These are phyloP conservation scores for Nannochloropsis oceanica DNA, from an alignment of 108 stramenopile species.

Conservation along the genomic window DNA sequence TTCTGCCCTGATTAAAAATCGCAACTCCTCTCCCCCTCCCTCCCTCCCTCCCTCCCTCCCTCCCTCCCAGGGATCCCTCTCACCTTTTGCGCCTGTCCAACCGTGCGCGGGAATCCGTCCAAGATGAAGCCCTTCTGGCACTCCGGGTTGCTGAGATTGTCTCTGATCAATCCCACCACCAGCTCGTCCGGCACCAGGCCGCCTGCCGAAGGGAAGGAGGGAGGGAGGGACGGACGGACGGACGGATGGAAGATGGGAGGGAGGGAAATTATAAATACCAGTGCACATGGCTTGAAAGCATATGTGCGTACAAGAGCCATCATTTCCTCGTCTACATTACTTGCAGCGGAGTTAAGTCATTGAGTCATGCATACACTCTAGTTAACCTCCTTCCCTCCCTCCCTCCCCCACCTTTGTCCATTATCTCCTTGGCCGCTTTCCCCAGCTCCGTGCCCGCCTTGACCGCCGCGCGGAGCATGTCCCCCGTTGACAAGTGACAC, in stretches of 20 bases:
- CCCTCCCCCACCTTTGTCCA: conserved; percentile 92
- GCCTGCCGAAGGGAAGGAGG: conserved; percentile 35
- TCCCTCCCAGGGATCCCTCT: background rate
- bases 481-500: conserved; percentile 57
- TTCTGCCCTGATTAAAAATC: background rate
- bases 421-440: conserved; percentile 77
- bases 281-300: no score
- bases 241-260: background rate
- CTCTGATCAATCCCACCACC: conserved; percentile 56
- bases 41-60: background rate
- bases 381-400: background rate
- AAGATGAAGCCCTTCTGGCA: conserved; percentile 93
- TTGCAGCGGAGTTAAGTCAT: background rate
- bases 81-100: conserved; percentile 69
- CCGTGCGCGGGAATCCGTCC: conserved; percentile 93
- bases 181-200: conserved; percentile 82
- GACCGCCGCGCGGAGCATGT: conserved; percentile 99
- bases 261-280: background rate
- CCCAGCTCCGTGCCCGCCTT: conserved; percentile 81
- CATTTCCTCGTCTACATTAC: no score
- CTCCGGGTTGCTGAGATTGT: conserved; percentile 61
- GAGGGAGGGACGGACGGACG: background rate
- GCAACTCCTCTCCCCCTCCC: background rate
- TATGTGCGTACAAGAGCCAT: no score
- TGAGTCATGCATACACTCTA: background rate